Evolutionary conservation across 352 stramenopile species (phyloP), one percentile per base, ranked within the genome.

Genomic region (Globisporangium nunn): DNA sequence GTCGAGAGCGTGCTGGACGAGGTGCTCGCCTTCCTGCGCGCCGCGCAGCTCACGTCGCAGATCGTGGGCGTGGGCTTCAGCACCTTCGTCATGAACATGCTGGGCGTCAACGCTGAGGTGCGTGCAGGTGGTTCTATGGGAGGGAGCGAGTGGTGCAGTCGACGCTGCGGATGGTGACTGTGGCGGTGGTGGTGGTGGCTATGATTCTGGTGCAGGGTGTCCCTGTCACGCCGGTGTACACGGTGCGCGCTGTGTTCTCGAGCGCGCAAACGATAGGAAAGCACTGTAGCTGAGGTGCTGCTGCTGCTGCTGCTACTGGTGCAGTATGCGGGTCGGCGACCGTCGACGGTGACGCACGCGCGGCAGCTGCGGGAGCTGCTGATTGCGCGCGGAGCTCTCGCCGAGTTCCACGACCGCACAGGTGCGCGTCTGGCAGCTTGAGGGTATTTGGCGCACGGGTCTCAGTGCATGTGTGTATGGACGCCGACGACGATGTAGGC

Each of bases 81-180:
- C 55, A 87, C 81, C 33, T 98, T 98, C 68, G 91, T 81, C 1
- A 98, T 98, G 91, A 98, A 98, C 57, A 52, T 98, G 12, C 60
- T 98, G 17, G 93, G 88, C 6, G 62, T 98, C 0, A 76, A 98
- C 66, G 40, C 44, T 4, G 65, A 71, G 68, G 72, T 77, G 49
- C 8, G 59, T 17, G 8, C 23, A 28, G 12, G 35, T 10, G 35
- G 7, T 41, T 10, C 6, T 10, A 2, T 10, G 10, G 11, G 8
- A 11, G 8, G 37, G 10, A 11, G 35, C 33, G 33, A 37, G 33
- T 5, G 33, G 33, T 23, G 23, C 23, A 23, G 23, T 23, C 23
- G 23, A 23, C 23, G 23, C 23, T 23, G 23, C 23, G 23, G 23
- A 1, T 23, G 23, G 23, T 23, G 23, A 23, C 23, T 23, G 23